A percentile compares a stretch with the other conserved stretches of the same genome.
Evolutionary conservation across 345 rosid species (phyloP).

Genomic region (Eucalyptus tenuipes): DNA sequence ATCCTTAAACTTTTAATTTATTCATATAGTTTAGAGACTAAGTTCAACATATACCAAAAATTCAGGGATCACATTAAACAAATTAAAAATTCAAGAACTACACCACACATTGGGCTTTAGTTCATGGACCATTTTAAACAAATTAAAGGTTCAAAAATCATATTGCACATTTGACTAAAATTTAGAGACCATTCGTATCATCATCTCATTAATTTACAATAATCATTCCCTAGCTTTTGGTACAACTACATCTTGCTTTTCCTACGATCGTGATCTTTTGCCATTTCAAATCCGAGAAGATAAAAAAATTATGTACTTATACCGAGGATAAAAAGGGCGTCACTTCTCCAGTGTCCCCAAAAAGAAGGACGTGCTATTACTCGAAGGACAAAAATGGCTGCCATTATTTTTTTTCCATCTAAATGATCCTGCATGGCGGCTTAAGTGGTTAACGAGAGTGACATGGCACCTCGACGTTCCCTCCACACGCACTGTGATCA

Average conservation of each 20-base stretch:
- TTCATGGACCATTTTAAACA: too few species aligned
- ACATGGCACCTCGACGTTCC: background rate
- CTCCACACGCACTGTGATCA: background rate
- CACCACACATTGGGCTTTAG: rapidly evolving
- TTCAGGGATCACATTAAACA: rapidly evolving
- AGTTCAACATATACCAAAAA: too few species aligned
- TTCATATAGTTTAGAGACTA: too few species aligned
- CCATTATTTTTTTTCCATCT: background rate
- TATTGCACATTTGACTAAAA: too few species aligned
- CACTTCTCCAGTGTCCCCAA: background rate
- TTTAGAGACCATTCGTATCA: too few species aligned
- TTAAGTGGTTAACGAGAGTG: background rate
- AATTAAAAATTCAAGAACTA: too few species aligned
- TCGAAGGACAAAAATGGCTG: background rate
- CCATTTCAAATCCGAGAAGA: background rate
- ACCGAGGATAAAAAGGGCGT: background rate
- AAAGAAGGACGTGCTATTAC: too few species aligned
- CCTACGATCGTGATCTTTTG: background rate
- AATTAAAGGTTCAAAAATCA: too few species aligned
- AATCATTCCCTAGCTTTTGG: background rate
- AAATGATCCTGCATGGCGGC: background rate
- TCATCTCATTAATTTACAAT: too few species aligned
- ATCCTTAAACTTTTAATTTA: too few species aligned
- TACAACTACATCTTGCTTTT: background rate
- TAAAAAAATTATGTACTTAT: background rate